Evolutionary conservation across 208 protist genomes (phyloP).

Genomic region (Crithidia thermophila): DNA sequence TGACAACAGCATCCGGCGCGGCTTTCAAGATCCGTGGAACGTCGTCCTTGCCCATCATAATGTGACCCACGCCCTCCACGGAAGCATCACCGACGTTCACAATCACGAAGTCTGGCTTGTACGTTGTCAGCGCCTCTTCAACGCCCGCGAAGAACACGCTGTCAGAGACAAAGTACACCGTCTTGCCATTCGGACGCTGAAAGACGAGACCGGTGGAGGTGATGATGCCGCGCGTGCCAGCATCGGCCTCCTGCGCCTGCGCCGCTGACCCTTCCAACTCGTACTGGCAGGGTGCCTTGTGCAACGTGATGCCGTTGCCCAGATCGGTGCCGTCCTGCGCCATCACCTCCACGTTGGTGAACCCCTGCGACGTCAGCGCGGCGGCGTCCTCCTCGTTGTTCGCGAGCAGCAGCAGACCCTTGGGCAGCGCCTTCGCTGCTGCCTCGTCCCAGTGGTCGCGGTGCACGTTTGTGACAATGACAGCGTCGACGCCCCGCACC

Average conservation of each 20-base stretch:
- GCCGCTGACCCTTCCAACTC: no score
- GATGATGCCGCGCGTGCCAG: no score
- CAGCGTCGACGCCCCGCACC: slow-evolving; percentile 16
- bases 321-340: slow-evolving; percentile 9
- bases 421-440: slow-evolving; percentile 13
- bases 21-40: slow-evolving; percentile 2
- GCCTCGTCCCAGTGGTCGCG: slow-evolving; percentile 28
- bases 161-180: slow-evolving; percentile 24
- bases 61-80: slow-evolving; percentile 17
- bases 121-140: slow-evolving; percentile 13
- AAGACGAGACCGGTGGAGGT: slow-evolving; percentile 23
- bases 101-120: slow-evolving; percentile 25
- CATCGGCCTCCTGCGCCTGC: no score
- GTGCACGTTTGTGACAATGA: slow-evolving; percentile 26
- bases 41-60: slow-evolving; percentile 24
- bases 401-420: slow-evolving; percentile 7
- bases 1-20: slow-evolving; percentile 15
- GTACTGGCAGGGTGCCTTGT: slow-evolving; percentile 21
- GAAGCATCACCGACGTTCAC: slow-evolving; percentile 23
- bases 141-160: slow-evolving; percentile 18
- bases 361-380: slow-evolving; percentile 11
- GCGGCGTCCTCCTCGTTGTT: slow-evolving; percentile 21
- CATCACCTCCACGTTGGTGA: slow-evolving; percentile 25
- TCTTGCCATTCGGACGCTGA: slow-evolving; percentile 8
- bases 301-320: slow-evolving; percentile 15